Evolutionary conservation across 345 rosid species (phyloP).

Genomic region (Anastatica hierochuntica): DNA sequence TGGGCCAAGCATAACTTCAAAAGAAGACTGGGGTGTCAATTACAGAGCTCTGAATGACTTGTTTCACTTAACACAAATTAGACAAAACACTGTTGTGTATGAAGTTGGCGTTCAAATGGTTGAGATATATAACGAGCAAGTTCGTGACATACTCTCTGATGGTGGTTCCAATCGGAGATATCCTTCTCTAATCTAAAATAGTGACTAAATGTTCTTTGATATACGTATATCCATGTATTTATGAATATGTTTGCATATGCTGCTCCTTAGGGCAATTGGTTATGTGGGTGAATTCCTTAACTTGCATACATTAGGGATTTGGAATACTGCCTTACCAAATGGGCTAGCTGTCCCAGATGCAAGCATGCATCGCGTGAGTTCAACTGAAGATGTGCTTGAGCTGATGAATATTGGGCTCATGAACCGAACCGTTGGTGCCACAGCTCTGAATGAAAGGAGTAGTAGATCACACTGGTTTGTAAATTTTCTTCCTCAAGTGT

Average conservation of each 20-base stretch:
- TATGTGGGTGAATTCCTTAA: slow-evolving; percentile 32
- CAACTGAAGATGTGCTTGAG: slow-evolving; percentile 76
- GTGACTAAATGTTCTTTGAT: slow-evolving; percentile 1
- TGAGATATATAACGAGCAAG: slow-evolving; percentile 97
- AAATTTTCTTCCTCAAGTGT: slow-evolving; percentile 2
- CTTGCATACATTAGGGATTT: slow-evolving; percentile 97
- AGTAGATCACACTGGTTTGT: slow-evolving; percentile 95
- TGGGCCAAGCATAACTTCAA: slow-evolving; percentile 69
- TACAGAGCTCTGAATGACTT: slow-evolving; percentile 90
- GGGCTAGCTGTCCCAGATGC: slow-evolving; percentile 99
- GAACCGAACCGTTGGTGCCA: slow-evolving; percentile 88
- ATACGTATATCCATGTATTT: background rate
- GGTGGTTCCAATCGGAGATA: slow-evolving; percentile 71
- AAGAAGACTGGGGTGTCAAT: slow-evolving; percentile 96
- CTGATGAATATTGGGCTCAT: slow-evolving; percentile 74
- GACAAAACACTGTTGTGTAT: slow-evolving; percentile 57
- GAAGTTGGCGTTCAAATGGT: slow-evolving; percentile 98
- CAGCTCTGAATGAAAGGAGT: slow-evolving; percentile 91
- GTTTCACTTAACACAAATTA: slow-evolving; percentile 64
- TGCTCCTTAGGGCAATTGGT: background rate
- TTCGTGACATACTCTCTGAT: slow-evolving; percentile 76
- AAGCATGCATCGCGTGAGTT: slow-evolving; percentile 71
- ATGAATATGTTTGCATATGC: background rate
- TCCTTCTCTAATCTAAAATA: slow-evolving; percentile 40
- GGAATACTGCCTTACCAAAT: slow-evolving; percentile 87